Evolutionary conservation across 2,329 filamentous ascomycete genomes (phyloP), one percentile per base, ranked within the genome.

Genomic region (Blastomyces gilchristii): DNA sequence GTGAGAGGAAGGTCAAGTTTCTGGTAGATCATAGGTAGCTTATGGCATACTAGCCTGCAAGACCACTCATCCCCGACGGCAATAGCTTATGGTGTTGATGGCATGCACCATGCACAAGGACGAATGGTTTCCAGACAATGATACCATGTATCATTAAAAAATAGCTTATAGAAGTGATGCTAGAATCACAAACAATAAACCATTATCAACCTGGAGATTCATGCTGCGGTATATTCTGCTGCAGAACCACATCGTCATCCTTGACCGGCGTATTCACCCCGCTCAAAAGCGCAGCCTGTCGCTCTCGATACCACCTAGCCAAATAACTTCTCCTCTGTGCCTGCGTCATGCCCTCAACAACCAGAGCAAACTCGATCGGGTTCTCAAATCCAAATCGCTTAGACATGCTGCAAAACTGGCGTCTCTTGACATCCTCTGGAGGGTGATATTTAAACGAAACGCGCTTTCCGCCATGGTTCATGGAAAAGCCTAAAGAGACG

Each of bases 341-440:
- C 73, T 93, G 89, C 56, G 89, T 95, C 90, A 91, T 95, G 16
- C 86, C 84, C 75, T 97, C 94, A 2, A 97, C 92, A 16, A 91
- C 85, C 47, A 97, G 78, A 3, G 92, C 94, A 80, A 97, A 97
- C 65, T 94, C 88, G 0, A 86, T 89, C 1, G 87, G 86, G 71
- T 84, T 87, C 0, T 82, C 79, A 71, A 91, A 96, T 0, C 90
- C 90, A 73, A 91, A 89, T 62, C 85, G 84, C 69, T 81, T 83
- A 0, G 91, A 90, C 90, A 97, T 96, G 34, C 87, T 88, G 75
- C 91, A 96, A 70, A 99, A 96, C 70, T 97, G 92, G 22, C 93
- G 82, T 61, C 82, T 82, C 75, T 85, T 85, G 9, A 97, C 89
- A 9, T 87, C 84, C 61, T 83, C 80, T 0, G 90, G 88, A 0